Evolutionary conservation across 306 rosid genomes (phyloP).

Genomic region (Astragalus membranaceus): DNA sequence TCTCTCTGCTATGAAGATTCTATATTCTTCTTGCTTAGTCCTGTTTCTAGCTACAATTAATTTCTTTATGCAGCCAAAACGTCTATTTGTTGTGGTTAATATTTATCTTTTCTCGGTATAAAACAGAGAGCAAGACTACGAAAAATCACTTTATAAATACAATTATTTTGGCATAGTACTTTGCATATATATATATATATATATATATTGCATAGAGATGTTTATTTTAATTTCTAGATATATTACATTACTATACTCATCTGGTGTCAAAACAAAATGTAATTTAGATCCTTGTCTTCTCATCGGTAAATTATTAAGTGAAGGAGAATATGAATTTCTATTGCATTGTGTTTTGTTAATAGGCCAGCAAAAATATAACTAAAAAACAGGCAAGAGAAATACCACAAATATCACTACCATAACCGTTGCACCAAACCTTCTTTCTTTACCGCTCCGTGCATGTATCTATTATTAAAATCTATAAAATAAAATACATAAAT

Average conservation of each 20-base stretch:
- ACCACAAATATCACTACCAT: too few species aligned
- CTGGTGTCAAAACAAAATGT: too few species aligned
- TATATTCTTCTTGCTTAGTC: slow-evolving; percentile 6
- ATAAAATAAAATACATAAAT: too few species aligned
- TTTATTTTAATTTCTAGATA: too few species aligned
- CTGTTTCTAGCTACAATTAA: neutral
- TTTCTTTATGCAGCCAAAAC: neutral
- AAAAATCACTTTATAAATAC: neutral
- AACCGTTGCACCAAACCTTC: neutral
- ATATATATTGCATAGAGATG: too few species aligned
- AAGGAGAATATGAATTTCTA: too few species aligned
- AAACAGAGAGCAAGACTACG: neutral
- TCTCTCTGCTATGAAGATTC: slow-evolving; percentile 15
- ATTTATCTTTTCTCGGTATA: neutral
- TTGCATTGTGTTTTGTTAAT: too few species aligned
- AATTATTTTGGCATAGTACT: neutral
- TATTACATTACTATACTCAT: too few species aligned
- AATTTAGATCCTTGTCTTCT: too few species aligned
- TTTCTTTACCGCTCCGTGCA: slow-evolving; percentile 9
- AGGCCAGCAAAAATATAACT: too few species aligned
- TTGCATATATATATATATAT: neutral
- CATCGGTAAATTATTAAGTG: too few species aligned
- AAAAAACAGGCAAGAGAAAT: too few species aligned
- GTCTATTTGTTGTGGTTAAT: neutral
- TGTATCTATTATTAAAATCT: neutral